These are phyloP conservation scores for Agaricus sinodeliciosus DNA, from an alignment of 768 basidiomycete genomes.

Conservation along the genomic window DNA sequence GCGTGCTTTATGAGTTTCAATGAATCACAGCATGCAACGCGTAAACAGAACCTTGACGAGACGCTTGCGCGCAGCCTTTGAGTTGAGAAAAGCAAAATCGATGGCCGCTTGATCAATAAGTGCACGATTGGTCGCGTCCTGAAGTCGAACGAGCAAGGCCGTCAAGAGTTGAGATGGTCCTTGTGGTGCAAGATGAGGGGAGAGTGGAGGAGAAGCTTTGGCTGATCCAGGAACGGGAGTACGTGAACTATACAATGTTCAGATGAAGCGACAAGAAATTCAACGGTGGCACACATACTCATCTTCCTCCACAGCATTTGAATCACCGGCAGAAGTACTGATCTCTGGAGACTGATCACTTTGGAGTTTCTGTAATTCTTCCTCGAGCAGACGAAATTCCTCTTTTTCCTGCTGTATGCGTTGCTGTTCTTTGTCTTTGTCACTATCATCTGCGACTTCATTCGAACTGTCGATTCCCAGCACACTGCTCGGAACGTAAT, in stretches of 20 bases:
- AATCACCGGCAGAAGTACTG: conserved; percentile 13
- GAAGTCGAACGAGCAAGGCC: conserved; percentile 81
- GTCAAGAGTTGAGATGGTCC: conserved; percentile 93
- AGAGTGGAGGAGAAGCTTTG: conserved; percentile 51
- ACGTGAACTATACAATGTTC: conserved; percentile 25
- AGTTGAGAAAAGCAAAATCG: conserved; percentile 95
- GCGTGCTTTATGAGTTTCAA: background rate
- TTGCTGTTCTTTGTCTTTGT: conserved; percentile 44
- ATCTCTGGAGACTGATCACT: conserved; percentile 23
- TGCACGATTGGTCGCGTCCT: conserved; percentile 88
- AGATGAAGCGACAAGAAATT: conserved; percentile 15
- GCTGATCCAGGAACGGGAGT: conserved; percentile 70
- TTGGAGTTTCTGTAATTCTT: conserved; percentile 63
- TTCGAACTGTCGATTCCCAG: conserved; percentile 59
- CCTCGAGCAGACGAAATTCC: conserved; percentile 69
- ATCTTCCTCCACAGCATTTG: conserved; percentile 33
- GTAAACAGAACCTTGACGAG: conserved; percentile 61
- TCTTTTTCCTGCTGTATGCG: conserved; percentile 54
- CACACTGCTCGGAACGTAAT: conserved; percentile 85
- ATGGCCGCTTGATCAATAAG: conserved; percentile 91
- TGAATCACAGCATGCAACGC: background rate
- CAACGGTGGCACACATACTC: conserved; percentile 26
- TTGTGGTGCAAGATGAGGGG: conserved; percentile 72
- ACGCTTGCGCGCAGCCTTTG: conserved; percentile 91
- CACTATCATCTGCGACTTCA: conserved; percentile 37